Evolutionary conservation across 495 filamentous ascomycete species (phyloP), one percentile per base, ranked within the genome.

Genomic region (Xylaria scruposa): DNA sequence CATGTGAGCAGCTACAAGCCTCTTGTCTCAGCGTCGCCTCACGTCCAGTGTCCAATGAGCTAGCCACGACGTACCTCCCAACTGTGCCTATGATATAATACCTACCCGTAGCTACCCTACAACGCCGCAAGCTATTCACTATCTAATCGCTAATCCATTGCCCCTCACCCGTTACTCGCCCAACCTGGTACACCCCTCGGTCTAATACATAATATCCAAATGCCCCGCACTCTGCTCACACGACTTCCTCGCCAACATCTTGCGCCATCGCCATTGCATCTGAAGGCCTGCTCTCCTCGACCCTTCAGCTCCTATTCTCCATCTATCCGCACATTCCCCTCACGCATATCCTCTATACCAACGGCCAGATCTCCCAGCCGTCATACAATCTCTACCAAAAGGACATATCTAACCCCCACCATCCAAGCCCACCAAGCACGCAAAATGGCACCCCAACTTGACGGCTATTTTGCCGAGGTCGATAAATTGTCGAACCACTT

Each of bases 381-480:
- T 24, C 42, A 44, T 24, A 17, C 51, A 9, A 29, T 59, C 19
- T 62, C 65, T 19, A 15, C 64, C 67, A 58, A 67, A 51, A 79
- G 80, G 65, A 75, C 81, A 3, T 87, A 87, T 72, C 82, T 88
- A 3, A 85, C 82, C 33, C 77, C 83, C 68, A 72, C 84, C 33
- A 75, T 83, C 72, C 82, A 83, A 75, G 77, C 81, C 38, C 86
- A 88, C 74, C 85, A 87, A 78, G 85, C 82, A 66, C 83, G 83
- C 79, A 92, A 88, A 78, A 97, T 97, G 93, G 92, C 93, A 31
- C 93, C 93, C 44, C 88, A 93, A 81, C 86, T 97, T 69, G 91
- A 95, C 77, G 86, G 88, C 70, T 97, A 91, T 82, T 97, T 95
- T 84, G 89, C 92, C 79, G 89, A 97, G 90, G 96, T 99, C 63